Evolutionary conservation across 768 basidiomycete genomes (phyloP), one percentile per base, ranked within the genome.

Genomic region (Hygrophorus pudorinus): DNA sequence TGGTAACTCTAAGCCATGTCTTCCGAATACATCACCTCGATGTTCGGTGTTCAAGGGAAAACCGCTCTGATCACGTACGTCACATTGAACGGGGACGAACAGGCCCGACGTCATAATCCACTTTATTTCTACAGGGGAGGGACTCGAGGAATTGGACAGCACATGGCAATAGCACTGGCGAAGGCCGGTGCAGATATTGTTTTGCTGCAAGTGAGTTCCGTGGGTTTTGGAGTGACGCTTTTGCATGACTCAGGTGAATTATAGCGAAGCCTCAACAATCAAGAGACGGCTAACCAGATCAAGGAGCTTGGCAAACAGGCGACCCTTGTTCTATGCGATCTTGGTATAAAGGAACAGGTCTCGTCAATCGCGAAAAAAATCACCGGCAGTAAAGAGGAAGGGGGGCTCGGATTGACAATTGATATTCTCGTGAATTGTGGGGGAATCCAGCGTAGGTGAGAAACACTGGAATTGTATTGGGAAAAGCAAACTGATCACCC

Each of bases 11-110:
- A n/a, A n/a, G n/a, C n/a, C n/a, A 24, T 24, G 24, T 24, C 24
- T 24, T 24, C 24, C 24, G 24, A 24, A 24, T 24, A 24, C 7
- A 24, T 24, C 24, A 24, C 24, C 48, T 61, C 68, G 30, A 73
- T 90, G 41, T 89, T 89, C 63, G 71, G 73, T 46, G 75, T 90
- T 56, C 58, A 61, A 2, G 76, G 77, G 46, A 68, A 78, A 56
- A 81, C 73, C 46, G 83, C 75, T 30, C 78, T 90, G 62, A 74
- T 90, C 55, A 90, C 88, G 30, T 87, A 86, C 49, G 83, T 80
- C 28, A 24, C 24, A 3, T 24, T 3, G 7, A 24, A 24, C 24
- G 3, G 3, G 24, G 24, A 24, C n/a, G n/a, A n/a, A n/a, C n/a
- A n/a, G n/a, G n/a, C n/a, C n/a, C n/a, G 24, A 24, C 24, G 7